Percentiles rank a stretch among this genome's conserved stretches.
Conservation (phyloP, 2,329 filamentous ascomycete species). For the Stenocarpella maydis region DNA sequence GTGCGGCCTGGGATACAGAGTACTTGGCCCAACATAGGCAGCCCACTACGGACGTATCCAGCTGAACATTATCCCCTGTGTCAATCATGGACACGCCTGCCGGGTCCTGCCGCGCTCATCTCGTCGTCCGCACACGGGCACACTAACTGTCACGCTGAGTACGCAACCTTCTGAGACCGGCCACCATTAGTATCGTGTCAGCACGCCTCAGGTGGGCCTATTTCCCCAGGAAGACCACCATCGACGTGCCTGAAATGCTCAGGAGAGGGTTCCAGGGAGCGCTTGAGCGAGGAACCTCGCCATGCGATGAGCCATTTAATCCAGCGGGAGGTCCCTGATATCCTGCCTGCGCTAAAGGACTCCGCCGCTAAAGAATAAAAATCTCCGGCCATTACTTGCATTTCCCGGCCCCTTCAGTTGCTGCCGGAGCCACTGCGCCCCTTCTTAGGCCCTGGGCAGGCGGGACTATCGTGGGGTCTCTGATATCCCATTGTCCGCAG, state of each 20-base stretch:
- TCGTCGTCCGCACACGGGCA: neutral
- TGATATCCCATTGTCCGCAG: neutral
- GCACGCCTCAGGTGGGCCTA: neutral
- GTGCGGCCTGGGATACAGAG: conserved; percentile 4
- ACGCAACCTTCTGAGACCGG: neutral
- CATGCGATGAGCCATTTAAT: neutral
- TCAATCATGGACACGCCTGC: conserved; percentile 12
- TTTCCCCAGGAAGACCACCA: neutral
- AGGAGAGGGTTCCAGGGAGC: neutral
- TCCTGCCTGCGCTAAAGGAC: neutral
- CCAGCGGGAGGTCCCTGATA: neutral
- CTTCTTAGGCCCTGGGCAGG: neutral
- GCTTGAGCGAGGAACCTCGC: neutral
- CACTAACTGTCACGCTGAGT: neutral
- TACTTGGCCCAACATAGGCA: conserved; percentile 7
- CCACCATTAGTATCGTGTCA: neutral
- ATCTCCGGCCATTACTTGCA: neutral
- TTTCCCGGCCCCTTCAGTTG: neutral
- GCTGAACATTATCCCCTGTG: conserved; percentile 2
- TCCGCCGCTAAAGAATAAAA: neutral
- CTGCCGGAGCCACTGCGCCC: conserved; percentile 13
- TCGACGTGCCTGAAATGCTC: neutral
- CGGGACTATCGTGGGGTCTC: conserved; percentile 15
- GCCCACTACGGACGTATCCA: conserved; percentile 5
- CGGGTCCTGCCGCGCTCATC: conserved; percentile 15